Base-by-base conservation (phyloP, 129 eudicot genomes). In the Logfia minima region DNA sequence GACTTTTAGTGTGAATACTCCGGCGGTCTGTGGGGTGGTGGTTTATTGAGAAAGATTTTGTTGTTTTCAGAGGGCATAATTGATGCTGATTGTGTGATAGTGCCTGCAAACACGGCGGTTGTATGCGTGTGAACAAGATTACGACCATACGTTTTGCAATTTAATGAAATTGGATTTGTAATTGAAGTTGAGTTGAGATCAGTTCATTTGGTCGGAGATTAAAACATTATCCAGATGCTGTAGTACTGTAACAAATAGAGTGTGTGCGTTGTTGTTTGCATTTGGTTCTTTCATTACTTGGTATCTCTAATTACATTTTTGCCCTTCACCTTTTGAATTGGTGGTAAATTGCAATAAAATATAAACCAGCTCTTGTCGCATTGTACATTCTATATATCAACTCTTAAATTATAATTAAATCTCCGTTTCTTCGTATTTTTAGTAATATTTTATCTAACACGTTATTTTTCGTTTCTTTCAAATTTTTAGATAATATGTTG, bases 1-100 rank as follows among this genome's bases (percentile, higher is more conserved):
- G 86, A 26, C 58, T 55, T 60, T n/a, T 76, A 24, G 84, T 29
- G 45, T 71, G 75, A 71, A 82, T 60, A 24, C 34, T 68, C 26
- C 45, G 80, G 70, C 62, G 69, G 67, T 28, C 68, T 56, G 68
- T 10, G 8, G 23, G 17, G 17, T 45, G 53, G 53, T 45, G 34
- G 26, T 34, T 45, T 65, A 68, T 34, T 37, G 75, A 70, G 70
- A 60, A 70, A 43, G 53, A 34, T 34, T 69, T 21, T 32, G 35
- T 32, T 22, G 3, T 58, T 8, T 4, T 41, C 63, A 18, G 21
- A 28, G 74, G 82, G 58, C 85, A 77, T 81, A 32, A 76, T 61
- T 58, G 81, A 7, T 60, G 81, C 10, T 63, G 81, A 13, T 37
- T 19, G 13, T 48, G 87, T 51, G 76, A 10, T 17, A 55, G 39